Conservation (phyloP, 352 stramenopile genomes). For the Pythium chondricola region DNA sequence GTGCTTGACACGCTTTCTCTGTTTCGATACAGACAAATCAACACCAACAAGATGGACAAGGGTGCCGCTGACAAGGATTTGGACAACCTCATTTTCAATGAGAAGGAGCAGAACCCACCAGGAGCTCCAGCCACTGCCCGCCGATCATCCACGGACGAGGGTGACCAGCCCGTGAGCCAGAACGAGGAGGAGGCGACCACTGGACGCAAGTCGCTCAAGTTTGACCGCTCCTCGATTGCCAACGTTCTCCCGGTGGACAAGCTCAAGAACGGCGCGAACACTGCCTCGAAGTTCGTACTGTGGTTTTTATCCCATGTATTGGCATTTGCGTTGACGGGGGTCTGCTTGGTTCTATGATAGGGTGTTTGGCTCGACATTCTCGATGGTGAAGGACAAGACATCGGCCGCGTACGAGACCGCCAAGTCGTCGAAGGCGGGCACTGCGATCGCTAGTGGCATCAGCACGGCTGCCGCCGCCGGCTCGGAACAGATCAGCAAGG, state of each 20-base stretch:
- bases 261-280: constrained; percentile 84
- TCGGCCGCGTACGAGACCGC: constrained; percentile 60
- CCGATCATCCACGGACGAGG: constrained; percentile 38
- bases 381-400: constrained; percentile 71
- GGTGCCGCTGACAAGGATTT: constrained; percentile 71
- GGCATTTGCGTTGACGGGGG: neutral
- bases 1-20: too few relatives aligned
- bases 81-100: constrained; percentile 82
- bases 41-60: too few relatives aligned
- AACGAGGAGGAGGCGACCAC: constrained; percentile 33
- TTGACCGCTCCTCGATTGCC: constrained; percentile 51
- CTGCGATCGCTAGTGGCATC: constrained; percentile 54
- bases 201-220: constrained; percentile 23
- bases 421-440: constrained; percentile 72
- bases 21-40: too few relatives aligned
- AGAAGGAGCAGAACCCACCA: constrained; percentile 32
- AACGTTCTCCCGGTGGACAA: constrained; percentile 85
- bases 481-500: constrained; percentile 72
- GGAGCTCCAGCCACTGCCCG: neutral
- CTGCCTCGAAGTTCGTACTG: constrained; percentile 54
- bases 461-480: constrained; percentile 52
- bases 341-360: constrained; percentile 19
- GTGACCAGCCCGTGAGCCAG: constrained; percentile 14
- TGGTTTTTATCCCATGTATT: neutral
- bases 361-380: constrained; percentile 61